These are phyloP conservation scores for Mycogone perniciosa DNA, from an alignment of 2,329 filamentous ascomycete species.

Conservation along the genomic window DNA sequence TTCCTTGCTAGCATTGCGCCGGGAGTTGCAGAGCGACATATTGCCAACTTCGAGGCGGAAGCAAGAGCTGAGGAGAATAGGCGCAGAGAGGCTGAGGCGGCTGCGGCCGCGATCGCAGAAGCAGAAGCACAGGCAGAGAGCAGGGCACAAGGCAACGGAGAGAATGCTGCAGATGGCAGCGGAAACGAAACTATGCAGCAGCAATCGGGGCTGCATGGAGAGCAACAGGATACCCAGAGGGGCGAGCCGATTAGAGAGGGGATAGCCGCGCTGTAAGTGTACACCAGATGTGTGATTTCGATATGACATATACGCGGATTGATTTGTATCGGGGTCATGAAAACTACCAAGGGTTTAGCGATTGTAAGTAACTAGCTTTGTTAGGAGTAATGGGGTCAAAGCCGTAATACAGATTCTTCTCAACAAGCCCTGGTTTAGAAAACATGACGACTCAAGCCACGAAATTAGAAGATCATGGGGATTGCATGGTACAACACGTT, in stretches of 20 bases:
- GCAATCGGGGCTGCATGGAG: not conserved
- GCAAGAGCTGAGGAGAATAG: conserved; percentile 38
- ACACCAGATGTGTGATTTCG: not conserved
- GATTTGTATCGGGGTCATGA: not conserved
- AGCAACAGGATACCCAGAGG: conserved; percentile 6
- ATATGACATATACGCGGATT: conserved; percentile 11
- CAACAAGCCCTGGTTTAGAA: not conserved
- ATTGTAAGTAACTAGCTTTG: conserved; percentile 1
- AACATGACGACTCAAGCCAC: conserved; percentile 5
- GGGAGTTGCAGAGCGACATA: conserved; percentile 59
- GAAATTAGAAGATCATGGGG: not conserved
- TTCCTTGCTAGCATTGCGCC: conserved; percentile 62
- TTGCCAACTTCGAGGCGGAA: conserved; percentile 50
- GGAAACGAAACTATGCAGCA: not conserved
- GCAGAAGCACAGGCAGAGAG: conserved; percentile 15
- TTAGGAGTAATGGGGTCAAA: conserved; percentile 8
- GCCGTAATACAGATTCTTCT: not conserved
- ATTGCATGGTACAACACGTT: not conserved
- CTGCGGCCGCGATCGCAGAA: conserved; percentile 29
- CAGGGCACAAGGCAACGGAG: not conserved
- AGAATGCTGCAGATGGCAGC: not conserved
- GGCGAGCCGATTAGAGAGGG: conserved; percentile 16
- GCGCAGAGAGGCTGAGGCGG: conserved; percentile 38
- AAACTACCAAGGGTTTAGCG: not conserved
- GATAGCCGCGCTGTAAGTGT: conserved; percentile 15